Evolutionary conservation across 2,329 filamentous ascomycete species (phyloP), one percentile per base, ranked within the genome.

Genomic region (Microsporum canis): DNA sequence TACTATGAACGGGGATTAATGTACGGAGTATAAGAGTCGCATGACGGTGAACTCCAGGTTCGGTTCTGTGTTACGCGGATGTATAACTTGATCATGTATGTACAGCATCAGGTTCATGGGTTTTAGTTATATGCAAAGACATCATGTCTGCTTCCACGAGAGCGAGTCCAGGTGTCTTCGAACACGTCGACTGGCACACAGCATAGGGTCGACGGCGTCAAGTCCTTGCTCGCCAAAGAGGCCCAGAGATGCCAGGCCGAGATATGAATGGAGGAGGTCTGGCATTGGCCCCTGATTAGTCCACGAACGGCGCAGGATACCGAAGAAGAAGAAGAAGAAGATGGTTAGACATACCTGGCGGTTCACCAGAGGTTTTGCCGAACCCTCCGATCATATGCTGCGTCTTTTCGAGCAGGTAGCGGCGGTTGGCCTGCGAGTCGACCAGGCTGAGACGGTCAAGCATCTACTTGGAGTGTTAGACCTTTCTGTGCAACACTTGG

Each of bases 381-480:
- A 94, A 94, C 0, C 89, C 89, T 49, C 89, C 89, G 29, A 96
- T 88, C 17, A 84, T 72, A 73, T 97, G 92, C 70, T 96, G 90
- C 0, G 90, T 96, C 70, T 91, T 87, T 58, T 88, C 84, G 7
- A 96, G 80, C 10, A 99, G 78, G 74, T 94, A 97, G 57, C 82
- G 80, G n/a, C 89, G 83, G 51, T 88, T 84, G 0, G 85, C 80
- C 8, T 72, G 70, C 3, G 75, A 72, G 61, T 86, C 79, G 33
- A 90, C 74, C n/a, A 91, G 75, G 1, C 80, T 71, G 10, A 79
- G 73, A 61, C 81, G 74, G 34, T 81, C 79, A 8, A 88, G 76
- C 67, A 88, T 83, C 78, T 86, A 64, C 2, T 65, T 65, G 29
- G n/a, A 3, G 33, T 33, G 12, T 12, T 10, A 33, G 14, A 12